Percentiles rank a stretch among this genome's conserved stretches.
phyloP scores from a whole-genome alignment of 108 stramenopile genomes.

The Nitzschia sp. region DNA sequence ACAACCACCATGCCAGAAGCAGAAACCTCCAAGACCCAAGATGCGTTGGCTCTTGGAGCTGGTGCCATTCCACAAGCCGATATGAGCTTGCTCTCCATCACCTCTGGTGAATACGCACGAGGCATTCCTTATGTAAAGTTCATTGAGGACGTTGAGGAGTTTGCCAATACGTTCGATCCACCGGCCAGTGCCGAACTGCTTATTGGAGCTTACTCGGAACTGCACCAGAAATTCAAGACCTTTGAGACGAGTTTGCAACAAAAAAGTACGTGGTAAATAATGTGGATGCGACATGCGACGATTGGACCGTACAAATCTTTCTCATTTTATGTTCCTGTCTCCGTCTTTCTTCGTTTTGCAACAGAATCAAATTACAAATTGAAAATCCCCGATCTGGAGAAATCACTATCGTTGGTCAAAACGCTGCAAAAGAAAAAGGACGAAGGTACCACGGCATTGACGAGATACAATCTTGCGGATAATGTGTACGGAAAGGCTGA shows the following conservation, averaged over 20 bases:
- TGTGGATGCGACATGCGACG: neutral
- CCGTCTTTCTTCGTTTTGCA: neutral
- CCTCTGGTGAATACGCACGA: constrained; percentile 75
- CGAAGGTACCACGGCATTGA: constrained; percentile 56
- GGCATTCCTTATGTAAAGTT: constrained; percentile 84
- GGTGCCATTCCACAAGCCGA: constrained; percentile 25
- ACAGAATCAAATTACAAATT: constrained; percentile 46
- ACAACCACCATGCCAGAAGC: no score
- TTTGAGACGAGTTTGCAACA: constrained; percentile 73
- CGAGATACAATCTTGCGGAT: constrained; percentile 94
- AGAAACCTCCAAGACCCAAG: neutral
- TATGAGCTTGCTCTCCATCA: constrained; percentile 74
- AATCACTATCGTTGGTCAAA: constrained; percentile 74
- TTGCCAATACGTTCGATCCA: constrained; percentile 74
- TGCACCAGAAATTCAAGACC: constrained; percentile 84
- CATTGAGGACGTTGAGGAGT: constrained; percentile 83
- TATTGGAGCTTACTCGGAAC: constrained; percentile 87
- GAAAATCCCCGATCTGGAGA: constrained; percentile 89
- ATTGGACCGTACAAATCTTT: no score
- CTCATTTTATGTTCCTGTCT: neutral
- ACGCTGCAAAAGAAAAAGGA: constrained; percentile 69
- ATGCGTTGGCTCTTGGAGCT: neutral
- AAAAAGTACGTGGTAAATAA: constrained; percentile 49
- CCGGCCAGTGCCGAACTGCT: constrained; percentile 81
- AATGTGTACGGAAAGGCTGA: constrained; percentile 95